Evolutionary conservation across 2,329 filamentous ascomycete species (phyloP).

Genomic region (Ascochyta pisi): DNA sequence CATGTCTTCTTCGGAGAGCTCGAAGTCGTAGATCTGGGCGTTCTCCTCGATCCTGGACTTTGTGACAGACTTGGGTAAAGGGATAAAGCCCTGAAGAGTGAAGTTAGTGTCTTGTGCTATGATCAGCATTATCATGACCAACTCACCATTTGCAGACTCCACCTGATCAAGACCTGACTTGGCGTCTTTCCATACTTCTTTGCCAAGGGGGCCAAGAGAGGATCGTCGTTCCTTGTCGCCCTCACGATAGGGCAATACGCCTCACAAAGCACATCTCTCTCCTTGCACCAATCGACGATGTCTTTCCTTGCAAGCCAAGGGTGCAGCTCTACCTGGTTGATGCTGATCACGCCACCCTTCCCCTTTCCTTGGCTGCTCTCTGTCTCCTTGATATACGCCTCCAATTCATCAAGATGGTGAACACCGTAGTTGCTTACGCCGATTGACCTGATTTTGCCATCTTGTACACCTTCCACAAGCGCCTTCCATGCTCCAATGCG

Average conservation of each 20-base stretch:
- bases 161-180: constrained; percentile 65
- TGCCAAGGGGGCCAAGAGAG: constrained; percentile 57
- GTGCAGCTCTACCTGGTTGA: constrained; percentile 85
- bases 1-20: constrained; percentile 66
- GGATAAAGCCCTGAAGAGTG: constrained; percentile 61
- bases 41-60: constrained; percentile 68
- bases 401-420: constrained; percentile 62
- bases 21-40: constrained; percentile 65
- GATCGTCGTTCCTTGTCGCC: constrained; percentile 59
- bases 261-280: constrained; percentile 57
- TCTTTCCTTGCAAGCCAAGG: constrained; percentile 85
- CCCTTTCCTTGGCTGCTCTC: constrained; percentile 69
- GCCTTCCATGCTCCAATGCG: constrained; percentile 62
- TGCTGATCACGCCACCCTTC: constrained; percentile 74
- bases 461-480: constrained; percentile 60
- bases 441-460: constrained; percentile 60
- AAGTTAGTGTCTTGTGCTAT: background rate
- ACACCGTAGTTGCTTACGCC: constrained; percentile 64
- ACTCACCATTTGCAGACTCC: constrained; percentile 57
- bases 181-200: constrained; percentile 66
- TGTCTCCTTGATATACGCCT: constrained; percentile 63
- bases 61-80: constrained; percentile 68
- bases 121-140: too few species aligned
- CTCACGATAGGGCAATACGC: constrained; percentile 58
- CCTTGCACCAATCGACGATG: constrained; percentile 77